Base-by-base conservation (phyloP, 257 asterid genomes). In the Salvia rosmarinus region DNA sequence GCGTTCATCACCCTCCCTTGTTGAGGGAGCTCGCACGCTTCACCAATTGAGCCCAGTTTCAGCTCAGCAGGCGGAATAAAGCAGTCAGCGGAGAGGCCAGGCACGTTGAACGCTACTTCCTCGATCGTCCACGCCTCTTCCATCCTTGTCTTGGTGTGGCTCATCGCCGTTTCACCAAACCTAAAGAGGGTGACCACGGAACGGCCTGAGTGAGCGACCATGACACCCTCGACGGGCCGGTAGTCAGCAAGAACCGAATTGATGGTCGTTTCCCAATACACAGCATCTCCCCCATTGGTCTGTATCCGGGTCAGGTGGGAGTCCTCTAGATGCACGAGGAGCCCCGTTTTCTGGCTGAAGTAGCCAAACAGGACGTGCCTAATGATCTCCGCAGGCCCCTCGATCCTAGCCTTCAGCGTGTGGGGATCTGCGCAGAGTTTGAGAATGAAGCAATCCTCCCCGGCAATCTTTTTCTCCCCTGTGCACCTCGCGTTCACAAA, bases 261-360 rank as follows among this genome's bases (percentile, higher is more conserved):
- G 78, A 85, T 85, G 7, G 89, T 85, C 0, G 89, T 85, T 68
- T 84, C 89, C 89, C 89, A 85, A 44, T 85, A 84, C 5, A 78
- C 87, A 2, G 85, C 85, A 1, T 85, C 89, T 0, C 80, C 75
- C 1, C 84, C 86, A 14, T 73, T 82, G 80, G 75, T 65, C 37
- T 84, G 86, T 39, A 82, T 84, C 2, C 89, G 73, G 75, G 89
- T 85, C 72, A 85, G 68, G 56, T 85, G 89, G 70, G 87, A 82
- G 69, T 85, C 89, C 61, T 82, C 89, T 63, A 85, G 70, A 32
- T 79, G 85, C 49, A 85, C 77, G 3, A 85, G 89, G 40, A 85
- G 89, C 59, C 89, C 89, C 0, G 89, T 85, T 25, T 71, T 82
- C 58, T 84, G 89, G 83, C 89, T 84, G 80, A 84, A 84, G 78